Evolutionary conservation across 257 asterid genomes (phyloP), one percentile per base, ranked within the genome.

Genomic region (Gynochthodes officinalis): DNA sequence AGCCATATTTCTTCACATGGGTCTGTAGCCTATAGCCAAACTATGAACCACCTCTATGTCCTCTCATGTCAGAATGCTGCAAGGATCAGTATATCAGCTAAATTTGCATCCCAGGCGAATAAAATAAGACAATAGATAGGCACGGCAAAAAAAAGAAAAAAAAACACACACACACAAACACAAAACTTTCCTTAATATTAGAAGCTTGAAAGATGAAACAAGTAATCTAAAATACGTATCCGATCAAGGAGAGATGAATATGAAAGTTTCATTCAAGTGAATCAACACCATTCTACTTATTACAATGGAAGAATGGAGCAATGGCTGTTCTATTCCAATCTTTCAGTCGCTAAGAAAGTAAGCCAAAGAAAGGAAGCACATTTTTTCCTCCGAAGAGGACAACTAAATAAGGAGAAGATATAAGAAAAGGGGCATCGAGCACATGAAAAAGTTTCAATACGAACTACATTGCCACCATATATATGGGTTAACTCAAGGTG

Each of bases 1-100:
- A 50, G 64, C 69, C 84, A 77, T 37, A 1, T 72, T 55, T 14
- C 32, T 72, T 27, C 43, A 62, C 52, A 67, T 66, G 58, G 30
- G 19, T 28, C 64, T 32, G 70, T 40, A 54, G 23, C 44, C 62
- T 50, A 72, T 40, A 70, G 39, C 63, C 70, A 42, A 55, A 39
- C 39, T 55, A 46, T 43, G 4, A 15, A 13, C 49, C 19, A 64
- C 33, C 54, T 48, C 30, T 25, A 30, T 18, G 6, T 11, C 50
- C 58, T 50, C 54, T 58, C 18, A 28, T 59, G 57, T 61, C 44
- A 61, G 44, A 75, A 32, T 9, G 62, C 75, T 69, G 64, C 75
- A 65, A 74, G 25, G 16, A 67, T 67, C 62, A 67, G 35, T 12
- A 25, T 39, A 35, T 11, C 49, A 46, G 69, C 62, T 33, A 52